phyloP scores from a whole-genome alignment of 768 basidiomycete species.

The Podaxis rugospora region DNA sequence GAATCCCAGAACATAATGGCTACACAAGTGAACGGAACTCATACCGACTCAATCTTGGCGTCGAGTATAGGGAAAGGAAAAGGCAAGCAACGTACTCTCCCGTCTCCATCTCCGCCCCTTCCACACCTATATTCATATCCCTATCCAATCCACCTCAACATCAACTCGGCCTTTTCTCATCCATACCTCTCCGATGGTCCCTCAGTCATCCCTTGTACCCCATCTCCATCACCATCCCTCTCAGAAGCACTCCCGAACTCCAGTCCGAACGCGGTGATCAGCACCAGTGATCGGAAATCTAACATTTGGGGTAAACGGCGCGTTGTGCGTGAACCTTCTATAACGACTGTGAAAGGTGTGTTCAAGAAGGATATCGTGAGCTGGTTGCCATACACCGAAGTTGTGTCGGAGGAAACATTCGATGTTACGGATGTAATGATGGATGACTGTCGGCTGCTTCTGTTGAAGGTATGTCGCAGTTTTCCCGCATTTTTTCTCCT shows the following conservation, averaged over 20 bases:
- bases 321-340: slow-evolving; percentile 38
- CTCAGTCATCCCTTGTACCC: background rate
- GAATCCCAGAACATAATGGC: background rate
- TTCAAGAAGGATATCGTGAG: slow-evolving; percentile 45
- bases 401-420: slow-evolving; percentile 42
- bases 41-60: background rate
- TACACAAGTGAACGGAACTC: background rate
- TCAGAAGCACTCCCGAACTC: background rate
- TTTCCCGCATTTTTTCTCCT: background rate
- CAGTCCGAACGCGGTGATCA: background rate
- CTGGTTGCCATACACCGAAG: slow-evolving; percentile 47
- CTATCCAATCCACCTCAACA: background rate
- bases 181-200: background rate
- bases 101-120: background rate
- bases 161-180: background rate
- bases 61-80: slow-evolving; percentile 17
- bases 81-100: slow-evolving; percentile 18
- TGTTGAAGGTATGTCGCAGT: slow-evolving; percentile 38
- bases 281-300: background rate
- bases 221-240: background rate
- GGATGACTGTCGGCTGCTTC: slow-evolving; percentile 45
- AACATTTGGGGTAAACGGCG: slow-evolving; percentile 26
- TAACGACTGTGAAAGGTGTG: slow-evolving; percentile 37
- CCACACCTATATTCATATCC: background rate
- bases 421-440: slow-evolving; percentile 55